Evolutionary conservation across 1,284 basidiomycete species (phyloP), one percentile per base, ranked within the genome.

Genomic region (Peniophora sp.): DNA sequence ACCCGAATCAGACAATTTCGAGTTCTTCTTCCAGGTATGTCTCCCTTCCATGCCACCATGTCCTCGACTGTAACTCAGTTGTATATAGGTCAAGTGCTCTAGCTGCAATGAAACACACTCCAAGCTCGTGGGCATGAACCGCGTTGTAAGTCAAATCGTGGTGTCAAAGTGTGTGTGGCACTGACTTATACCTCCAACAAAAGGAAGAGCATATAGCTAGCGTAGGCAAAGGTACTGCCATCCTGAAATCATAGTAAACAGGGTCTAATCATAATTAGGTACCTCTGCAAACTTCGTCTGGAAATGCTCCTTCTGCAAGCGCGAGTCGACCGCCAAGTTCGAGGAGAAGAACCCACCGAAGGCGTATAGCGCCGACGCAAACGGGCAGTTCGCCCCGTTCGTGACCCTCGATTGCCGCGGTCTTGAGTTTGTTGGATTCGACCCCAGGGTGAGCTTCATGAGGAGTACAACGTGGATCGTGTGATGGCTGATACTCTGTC

Each of bases 241-340:
- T 41, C 16, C 19, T 20, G 16, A 41, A 5, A 8, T 20, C 16
- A 41, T 41, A 5, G 16, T 41, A 5, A n/a, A 41, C 16, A 6
- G 8, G 16, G n/a, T 41, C n/a, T 6, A 41, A 32, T 32, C 27
- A 12, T 32, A 32, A 5, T 6, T 41, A 41, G 38, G 38, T 34
- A 77, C 64, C 59, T 82, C 70, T 3, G 89, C 89, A 1, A 70
- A 90, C 63, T 84, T 91, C 58, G 85, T 91, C 36, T 91, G 88
- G 89, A 72, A 72, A 55, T 91, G 88, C 59, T 77, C 79, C 17
- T 63, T 75, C 43, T 91, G 89, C 72, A 89, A 83, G 67, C 78
- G 83, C 38, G 86, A 89, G 66, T 83, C 80, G 58, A 88, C 82
- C 9, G 88, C 89, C 35, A 89, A 85, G 61, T 91, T 91, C 58